Conservation (phyloP, 1,284 basidiomycete genomes). For the Cutaneotrichosporon sp. region DNA sequence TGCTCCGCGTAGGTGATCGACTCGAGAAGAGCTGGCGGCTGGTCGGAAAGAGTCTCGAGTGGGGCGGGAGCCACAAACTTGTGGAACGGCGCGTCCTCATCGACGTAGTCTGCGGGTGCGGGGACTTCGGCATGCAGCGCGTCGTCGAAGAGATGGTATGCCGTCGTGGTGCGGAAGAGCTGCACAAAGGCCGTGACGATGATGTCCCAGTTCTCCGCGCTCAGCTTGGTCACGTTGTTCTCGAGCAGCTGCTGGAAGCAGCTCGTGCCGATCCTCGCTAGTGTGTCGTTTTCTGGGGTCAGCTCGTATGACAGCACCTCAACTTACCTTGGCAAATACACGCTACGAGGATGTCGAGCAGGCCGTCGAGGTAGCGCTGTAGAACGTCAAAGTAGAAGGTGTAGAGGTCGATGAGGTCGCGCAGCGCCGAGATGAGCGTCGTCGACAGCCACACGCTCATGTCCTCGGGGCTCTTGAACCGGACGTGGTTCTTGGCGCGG, state of each 20-base stretch:
- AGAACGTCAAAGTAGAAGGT: constrained; percentile 93
- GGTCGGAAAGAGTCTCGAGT: constrained; percentile 32
- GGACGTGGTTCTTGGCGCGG: constrained; percentile 61
- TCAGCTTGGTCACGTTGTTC: constrained; percentile 86
- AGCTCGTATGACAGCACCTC: constrained; percentile 51
- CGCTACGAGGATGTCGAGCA: constrained; percentile 87
- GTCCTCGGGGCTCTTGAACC: constrained; percentile 94
- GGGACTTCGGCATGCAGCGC: constrained; percentile 75
- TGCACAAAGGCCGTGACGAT: constrained; percentile 92
- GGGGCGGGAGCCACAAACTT: constrained; percentile 47
- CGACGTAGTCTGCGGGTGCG: constrained; percentile 54
- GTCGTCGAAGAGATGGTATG: constrained; percentile 94
- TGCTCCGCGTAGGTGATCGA: constrained; percentile 56
- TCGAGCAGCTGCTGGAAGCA: constrained; percentile 95
- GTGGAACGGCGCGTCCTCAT: constrained; percentile 48
- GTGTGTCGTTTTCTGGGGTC: constrained; percentile 73
- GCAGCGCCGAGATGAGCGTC: constrained; percentile 96
- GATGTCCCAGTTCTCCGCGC: constrained; percentile 78
- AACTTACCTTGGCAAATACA: constrained; percentile 85
- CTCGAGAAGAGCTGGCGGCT: constrained; percentile 23
- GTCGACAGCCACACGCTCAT: constrained; percentile 99
- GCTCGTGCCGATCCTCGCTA: constrained; percentile 95
- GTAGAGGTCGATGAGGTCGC: constrained; percentile 93
- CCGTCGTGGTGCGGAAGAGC: constrained; percentile 94
- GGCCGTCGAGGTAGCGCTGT: constrained; percentile 81